Base-by-base conservation (phyloP, 306 rosid species). In the Vigna radiata region DNA sequence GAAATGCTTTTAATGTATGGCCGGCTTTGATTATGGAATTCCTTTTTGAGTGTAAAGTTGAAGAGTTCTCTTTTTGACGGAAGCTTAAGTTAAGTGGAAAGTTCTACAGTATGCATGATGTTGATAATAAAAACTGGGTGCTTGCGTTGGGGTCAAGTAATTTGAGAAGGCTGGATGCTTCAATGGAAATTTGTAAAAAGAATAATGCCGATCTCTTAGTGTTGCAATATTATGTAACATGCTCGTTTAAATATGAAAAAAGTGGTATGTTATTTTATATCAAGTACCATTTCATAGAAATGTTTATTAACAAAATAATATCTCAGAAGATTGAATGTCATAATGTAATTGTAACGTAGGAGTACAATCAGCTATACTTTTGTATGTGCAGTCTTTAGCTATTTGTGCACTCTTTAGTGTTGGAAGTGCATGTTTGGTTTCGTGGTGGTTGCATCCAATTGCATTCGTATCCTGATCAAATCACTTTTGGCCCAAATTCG, bases 1-100 rank as follows among this genome's bases (percentile, higher is more conserved):
- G 86, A 80, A 36, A 55, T 87, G 88, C 82, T 89, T 52, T 89
- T 84, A 8, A 77, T 79, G 85, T 94, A 91, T 41, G 97, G 98
- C 66, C 91, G 98, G 68, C 85, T 89, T 79, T 90, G 75, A 87
- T 83, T 49, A 55, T 64, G 66, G 31, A 75, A 68, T 72, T 62
- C 79, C 14, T 67, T 50, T 68, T 52, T 63, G 37, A 49, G n/a
- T 43, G 55, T 60, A 14, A 67, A 76, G 82, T 4, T 19, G 73
- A 72, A 18, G 79, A 65, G 67, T 76, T 58, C 58, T 43, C 60
- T 63, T 67, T 53, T 47, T 27, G 33, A 53, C 37, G 2, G 68
- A 41, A 63, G 54, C 78, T 46, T 43, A 49, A 47, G 67, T 46
- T 50, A 49, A 54, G 67, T 46, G 17, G 67, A 77, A 80, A 55